Conservation (phyloP, 805 yeast genomes). For the Pichia thaimueangensis region DNA sequence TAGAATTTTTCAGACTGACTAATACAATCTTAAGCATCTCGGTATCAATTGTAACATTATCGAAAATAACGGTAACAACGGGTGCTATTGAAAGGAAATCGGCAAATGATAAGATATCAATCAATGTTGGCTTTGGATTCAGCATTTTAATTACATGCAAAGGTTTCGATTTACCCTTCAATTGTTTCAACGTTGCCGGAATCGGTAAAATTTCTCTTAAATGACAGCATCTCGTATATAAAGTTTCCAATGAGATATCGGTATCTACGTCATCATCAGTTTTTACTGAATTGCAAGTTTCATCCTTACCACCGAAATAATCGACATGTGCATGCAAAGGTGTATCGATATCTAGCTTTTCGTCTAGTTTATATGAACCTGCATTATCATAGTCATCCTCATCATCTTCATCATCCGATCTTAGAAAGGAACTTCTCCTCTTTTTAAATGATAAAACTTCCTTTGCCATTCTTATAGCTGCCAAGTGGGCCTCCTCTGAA, state of each 20-base stretch:
- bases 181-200: conserved; percentile 47
- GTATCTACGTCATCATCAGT: conserved; percentile 23
- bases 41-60: conserved; percentile 47
- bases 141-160: conserved; percentile 48
- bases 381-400: conserved; percentile 19
- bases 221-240: conserved; percentile 46
- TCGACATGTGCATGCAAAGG: conserved; percentile 48
- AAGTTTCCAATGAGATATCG: conserved; percentile 38
- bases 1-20: conserved; percentile 39
- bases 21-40: conserved; percentile 47
- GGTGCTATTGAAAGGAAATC: conserved; percentile 54
- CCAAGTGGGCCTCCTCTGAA: conserved; percentile 68
- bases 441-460: conserved; percentile 50
- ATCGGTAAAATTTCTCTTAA: conserved; percentile 43
- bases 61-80: conserved; percentile 48
- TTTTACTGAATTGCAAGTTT: conserved; percentile 5
- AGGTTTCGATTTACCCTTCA: conserved; percentile 45
- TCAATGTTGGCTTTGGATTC: conserved; percentile 53
- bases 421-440: conserved; percentile 14
- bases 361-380: conserved; percentile 3
- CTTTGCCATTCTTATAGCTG: conserved; percentile 62
- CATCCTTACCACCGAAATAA: conserved; percentile 24
- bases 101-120: conserved; percentile 50
- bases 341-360: conserved; percentile 54
- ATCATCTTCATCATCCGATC: conserved; percentile 24